Evolutionary conservation across 179 eudicot species (phyloP).

Genomic region (Kewa caespitosa): DNA sequence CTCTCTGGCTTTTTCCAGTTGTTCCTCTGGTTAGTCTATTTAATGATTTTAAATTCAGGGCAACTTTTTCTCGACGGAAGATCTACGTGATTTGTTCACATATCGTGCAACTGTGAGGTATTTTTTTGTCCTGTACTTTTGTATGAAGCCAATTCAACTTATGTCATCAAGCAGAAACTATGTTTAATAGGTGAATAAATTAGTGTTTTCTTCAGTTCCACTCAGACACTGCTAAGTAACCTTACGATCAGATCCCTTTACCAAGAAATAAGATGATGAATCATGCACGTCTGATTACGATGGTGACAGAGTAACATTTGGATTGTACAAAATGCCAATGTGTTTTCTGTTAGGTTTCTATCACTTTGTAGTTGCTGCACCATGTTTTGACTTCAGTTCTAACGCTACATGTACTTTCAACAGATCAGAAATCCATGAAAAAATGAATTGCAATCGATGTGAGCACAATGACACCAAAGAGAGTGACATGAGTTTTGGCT

Average conservation of each 20-base stretch:
- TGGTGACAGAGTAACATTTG: not conserved
- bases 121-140: slow-evolving; percentile 8
- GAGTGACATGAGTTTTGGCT: slow-evolving; percentile 7
- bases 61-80: slow-evolving; percentile 80
- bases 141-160: not conserved
- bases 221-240: not conserved
- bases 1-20: slow-evolving; percentile 6
- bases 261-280: not conserved
- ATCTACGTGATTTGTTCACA: slow-evolving; percentile 85
- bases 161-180: not conserved
- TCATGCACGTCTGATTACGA: not conserved
- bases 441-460: slow-evolving; percentile 87
- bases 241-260: not conserved
- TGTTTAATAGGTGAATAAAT: not conserved
- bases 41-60: slow-evolving; percentile 49
- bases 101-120: slow-evolving; percentile 70
- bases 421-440: slow-evolving; percentile 96
- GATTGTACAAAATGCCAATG: not conserved
- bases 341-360: not conserved
- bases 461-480: not conserved
- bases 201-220: not conserved
- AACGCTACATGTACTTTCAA: slow-evolving; percentile 8
- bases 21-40: slow-evolving; percentile 15
- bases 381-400: slow-evolving; percentile 1
- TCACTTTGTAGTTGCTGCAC: slow-evolving; percentile 8